phyloP scores from a whole-genome alignment of 169 alveolate genomes.

The Plasmodium vivax region DNA sequence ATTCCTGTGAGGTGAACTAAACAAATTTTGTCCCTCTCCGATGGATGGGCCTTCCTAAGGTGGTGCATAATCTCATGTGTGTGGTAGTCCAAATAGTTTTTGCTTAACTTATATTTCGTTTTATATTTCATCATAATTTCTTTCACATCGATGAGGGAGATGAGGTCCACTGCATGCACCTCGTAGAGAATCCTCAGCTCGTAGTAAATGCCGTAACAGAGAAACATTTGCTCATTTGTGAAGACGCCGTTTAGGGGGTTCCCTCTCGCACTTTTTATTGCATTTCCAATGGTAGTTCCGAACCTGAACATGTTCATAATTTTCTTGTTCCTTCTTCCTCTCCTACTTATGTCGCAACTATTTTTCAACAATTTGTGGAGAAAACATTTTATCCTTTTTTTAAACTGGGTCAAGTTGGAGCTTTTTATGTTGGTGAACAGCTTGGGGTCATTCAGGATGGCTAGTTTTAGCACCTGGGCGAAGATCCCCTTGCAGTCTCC shows the following conservation, averaged over 20 bases:
- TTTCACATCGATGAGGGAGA: not conserved
- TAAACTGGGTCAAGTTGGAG: not conserved
- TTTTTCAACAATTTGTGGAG: not conserved
- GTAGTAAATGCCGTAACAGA: conserved; percentile 22
- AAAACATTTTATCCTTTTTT: not conserved
- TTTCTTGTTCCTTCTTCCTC: not conserved
- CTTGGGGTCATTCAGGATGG: conserved; percentile 6
- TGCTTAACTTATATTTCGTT: conserved; percentile 18
- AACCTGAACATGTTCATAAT: not conserved
- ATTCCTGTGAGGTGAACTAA: not conserved
- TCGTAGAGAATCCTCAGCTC: conserved; percentile 34
- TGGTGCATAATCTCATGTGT: not conserved
- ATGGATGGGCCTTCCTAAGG: not conserved
- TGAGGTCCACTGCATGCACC: not conserved
- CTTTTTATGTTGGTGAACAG: conserved; percentile 4
- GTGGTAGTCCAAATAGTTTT: not conserved
- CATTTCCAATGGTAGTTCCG: conserved; percentile 21
- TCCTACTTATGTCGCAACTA: not conserved
- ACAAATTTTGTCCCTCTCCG: not conserved
- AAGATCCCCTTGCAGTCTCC: not conserved
- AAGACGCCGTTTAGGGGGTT: not conserved
- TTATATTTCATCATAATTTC: conserved; percentile 12
- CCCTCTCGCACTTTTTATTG: not conserved
- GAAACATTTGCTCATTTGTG: not conserved
- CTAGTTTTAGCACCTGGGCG: not conserved